A percentile compares a stretch with the other conserved stretches of the same genome.
Conservation (phyloP, 257 asterid genomes). For the Ehretia macrophylla region DNA sequence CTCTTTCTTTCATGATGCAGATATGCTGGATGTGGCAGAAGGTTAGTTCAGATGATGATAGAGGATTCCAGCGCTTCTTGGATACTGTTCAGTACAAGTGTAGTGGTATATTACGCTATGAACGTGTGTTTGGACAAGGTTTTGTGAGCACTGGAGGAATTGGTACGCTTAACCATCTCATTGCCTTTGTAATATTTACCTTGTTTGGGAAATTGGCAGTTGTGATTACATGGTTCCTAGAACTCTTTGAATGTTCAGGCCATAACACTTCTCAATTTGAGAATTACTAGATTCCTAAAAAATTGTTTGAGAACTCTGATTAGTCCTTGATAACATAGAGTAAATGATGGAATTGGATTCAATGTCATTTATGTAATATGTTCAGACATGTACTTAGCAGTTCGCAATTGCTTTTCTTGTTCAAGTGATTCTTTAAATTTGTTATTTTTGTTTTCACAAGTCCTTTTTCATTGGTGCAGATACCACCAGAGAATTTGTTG, state of each 20-base stretch:
- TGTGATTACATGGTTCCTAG: too few relatives aligned
- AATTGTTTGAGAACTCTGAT: too few relatives aligned
- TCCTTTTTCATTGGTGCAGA: slow-evolving; percentile 44
- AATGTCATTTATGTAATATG: too few relatives aligned
- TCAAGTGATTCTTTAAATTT: neutral
- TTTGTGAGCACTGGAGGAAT: slow-evolving; percentile 97
- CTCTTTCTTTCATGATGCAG: slow-evolving; percentile 29
- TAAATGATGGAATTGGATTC: too few relatives aligned
- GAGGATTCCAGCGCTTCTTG: slow-evolving; percentile 82
- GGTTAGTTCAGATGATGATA: slow-evolving; percentile 68
- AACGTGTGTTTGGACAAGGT: slow-evolving; percentile 92
- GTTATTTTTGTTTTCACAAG: slow-evolving; percentile 7
- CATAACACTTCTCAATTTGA: too few relatives aligned
- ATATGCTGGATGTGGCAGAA: slow-evolving; percentile 96
- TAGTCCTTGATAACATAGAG: too few relatives aligned
- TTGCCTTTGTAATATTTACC: neutral
- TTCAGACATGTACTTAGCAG: too few relatives aligned
- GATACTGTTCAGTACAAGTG: slow-evolving; percentile 88
- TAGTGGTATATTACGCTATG: slow-evolving; percentile 83
- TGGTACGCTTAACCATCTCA: slow-evolving; percentile 41
- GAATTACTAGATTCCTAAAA: too few relatives aligned
- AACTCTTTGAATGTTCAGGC: too few relatives aligned
- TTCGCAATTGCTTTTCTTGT: neutral
- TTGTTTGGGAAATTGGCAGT: neutral
- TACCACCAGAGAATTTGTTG: slow-evolving; percentile 84